Evolutionary conservation across 768 basidiomycete genomes (phyloP).

Genomic region (Leccinum pellstonianum): DNA sequence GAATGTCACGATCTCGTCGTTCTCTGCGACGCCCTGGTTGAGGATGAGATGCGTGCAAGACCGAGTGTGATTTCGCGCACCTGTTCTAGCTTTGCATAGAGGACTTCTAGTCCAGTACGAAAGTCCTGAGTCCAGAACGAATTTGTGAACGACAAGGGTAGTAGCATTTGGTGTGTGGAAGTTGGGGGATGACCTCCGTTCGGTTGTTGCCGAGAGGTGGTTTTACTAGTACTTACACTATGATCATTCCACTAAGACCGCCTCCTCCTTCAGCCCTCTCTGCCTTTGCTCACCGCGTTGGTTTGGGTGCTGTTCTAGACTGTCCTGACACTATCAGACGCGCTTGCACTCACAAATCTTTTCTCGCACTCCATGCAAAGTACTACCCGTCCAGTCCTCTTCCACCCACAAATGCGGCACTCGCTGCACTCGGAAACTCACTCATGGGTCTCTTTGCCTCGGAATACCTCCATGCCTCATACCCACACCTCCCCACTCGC

Average conservation of each 20-base stretch:
- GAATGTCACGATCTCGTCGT: slow-evolving; percentile 80
- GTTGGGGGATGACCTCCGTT: slow-evolving; percentile 1
- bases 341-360: slow-evolving; percentile 79
- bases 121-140: slow-evolving; percentile 97
- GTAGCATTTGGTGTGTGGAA: slow-evolving; percentile 61
- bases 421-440: slow-evolving; percentile 78
- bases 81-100: slow-evolving; percentile 77
- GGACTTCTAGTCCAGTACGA: slow-evolving; percentile 73
- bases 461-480: slow-evolving; percentile 76
- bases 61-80: slow-evolving; percentile 36
- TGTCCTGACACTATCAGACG: slow-evolving; percentile 60
- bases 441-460: slow-evolving; percentile 88
- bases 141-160: slow-evolving; percentile 83
- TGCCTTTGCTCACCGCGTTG: slow-evolving; percentile 76
- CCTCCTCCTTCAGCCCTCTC: slow-evolving; percentile 68
- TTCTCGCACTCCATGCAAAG: slow-evolving; percentile 51
- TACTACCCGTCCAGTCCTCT: slow-evolving; percentile 54
- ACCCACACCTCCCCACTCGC: slow-evolving; percentile 89
- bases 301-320: slow-evolving; percentile 57
- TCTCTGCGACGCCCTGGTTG: slow-evolving; percentile 73
- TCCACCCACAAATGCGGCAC: slow-evolving; percentile 70
- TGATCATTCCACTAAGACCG: slow-evolving; percentile 56
- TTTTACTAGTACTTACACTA: not conserved
- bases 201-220: slow-evolving; percentile 28
- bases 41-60: slow-evolving; percentile 13